Conservation (phyloP, 78 protist species). For the Pigoraptor vietnamica region DNA sequence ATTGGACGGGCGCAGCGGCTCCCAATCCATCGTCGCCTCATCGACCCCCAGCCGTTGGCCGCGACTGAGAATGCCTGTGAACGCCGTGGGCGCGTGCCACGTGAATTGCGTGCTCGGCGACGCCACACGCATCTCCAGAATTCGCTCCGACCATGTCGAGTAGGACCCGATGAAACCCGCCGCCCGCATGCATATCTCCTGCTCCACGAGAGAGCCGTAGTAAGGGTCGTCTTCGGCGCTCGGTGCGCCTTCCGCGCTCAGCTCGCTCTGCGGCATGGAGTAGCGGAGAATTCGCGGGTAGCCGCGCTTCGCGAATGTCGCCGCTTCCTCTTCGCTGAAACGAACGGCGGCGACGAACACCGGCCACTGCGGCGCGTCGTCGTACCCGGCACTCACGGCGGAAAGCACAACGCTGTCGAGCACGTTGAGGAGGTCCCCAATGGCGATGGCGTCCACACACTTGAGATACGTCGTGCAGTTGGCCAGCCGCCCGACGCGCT, state of each 20-base stretch:
- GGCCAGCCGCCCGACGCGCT: too few relatives aligned
- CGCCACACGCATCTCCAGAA: not conserved
- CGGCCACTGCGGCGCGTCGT: not conserved
- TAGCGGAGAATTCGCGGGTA: too few relatives aligned
- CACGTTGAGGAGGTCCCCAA: not conserved
- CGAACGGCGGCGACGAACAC: not conserved
- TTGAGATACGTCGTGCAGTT: not conserved
- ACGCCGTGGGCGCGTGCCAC: not conserved
- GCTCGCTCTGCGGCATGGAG: too few relatives aligned
- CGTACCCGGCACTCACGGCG: not conserved
- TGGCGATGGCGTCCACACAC: not conserved
- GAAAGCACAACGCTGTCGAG: not conserved
- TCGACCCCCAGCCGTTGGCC: too few relatives aligned
- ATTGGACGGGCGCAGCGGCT: not conserved
- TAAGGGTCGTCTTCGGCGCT: not conserved
- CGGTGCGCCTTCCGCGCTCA: not conserved
- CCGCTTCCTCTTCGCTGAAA: not conserved
- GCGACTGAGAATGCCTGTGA: not conserved
- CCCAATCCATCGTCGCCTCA: too few relatives aligned
- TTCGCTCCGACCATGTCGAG: not conserved
- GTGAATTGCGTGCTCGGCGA: not conserved
- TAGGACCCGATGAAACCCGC: not conserved
- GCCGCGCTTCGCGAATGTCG: not conserved
- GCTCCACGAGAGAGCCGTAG: not conserved
- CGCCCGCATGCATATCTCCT: not conserved